A percentile compares a stretch with the other conserved stretches of the same genome.
Conservation (phyloP, 2,329 filamentous ascomycete species). For the Fusarium tjaetaba region DNA sequence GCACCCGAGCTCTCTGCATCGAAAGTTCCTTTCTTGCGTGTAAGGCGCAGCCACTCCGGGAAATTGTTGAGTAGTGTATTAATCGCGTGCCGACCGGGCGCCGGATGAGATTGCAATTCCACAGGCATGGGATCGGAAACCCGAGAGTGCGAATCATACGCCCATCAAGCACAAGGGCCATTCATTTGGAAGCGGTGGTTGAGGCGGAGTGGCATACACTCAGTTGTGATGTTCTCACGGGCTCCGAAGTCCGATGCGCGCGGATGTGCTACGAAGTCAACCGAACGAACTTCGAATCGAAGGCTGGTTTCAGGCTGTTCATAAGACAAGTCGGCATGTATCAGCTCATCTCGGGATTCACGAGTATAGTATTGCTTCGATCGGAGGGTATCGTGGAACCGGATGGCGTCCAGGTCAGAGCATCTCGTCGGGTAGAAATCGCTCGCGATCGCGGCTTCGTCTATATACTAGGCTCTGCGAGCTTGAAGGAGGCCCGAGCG, state of each 20-base stretch:
- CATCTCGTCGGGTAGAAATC: not conserved
- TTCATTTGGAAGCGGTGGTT: not conserved
- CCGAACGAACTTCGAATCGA: not conserved
- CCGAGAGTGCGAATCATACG: not conserved
- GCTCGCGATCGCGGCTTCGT: not conserved
- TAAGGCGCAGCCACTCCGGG: not conserved
- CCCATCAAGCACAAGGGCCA: not conserved
- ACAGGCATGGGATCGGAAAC: fast-evolving
- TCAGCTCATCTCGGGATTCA: not conserved
- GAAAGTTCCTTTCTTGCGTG: not conserved
- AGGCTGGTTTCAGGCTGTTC: not conserved
- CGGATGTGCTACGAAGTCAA: too few species aligned
- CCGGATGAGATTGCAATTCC: not conserved
- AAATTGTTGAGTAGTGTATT: fast-evolving
- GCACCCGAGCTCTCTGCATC: not conserved
- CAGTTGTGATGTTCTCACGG: not conserved
- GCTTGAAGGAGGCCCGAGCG: not conserved
- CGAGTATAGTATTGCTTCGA: not conserved
- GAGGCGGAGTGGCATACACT: not conserved
- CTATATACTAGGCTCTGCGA: not conserved
- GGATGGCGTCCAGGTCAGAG: too few species aligned
- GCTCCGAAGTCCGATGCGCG: not conserved
- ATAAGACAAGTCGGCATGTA: not conserved
- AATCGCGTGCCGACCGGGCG: not conserved
- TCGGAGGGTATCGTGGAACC: not conserved